These are phyloP conservation scores for Cicer arietinum DNA, from an alignment of 306 rosid genomes.

Conservation along the genomic window DNA sequence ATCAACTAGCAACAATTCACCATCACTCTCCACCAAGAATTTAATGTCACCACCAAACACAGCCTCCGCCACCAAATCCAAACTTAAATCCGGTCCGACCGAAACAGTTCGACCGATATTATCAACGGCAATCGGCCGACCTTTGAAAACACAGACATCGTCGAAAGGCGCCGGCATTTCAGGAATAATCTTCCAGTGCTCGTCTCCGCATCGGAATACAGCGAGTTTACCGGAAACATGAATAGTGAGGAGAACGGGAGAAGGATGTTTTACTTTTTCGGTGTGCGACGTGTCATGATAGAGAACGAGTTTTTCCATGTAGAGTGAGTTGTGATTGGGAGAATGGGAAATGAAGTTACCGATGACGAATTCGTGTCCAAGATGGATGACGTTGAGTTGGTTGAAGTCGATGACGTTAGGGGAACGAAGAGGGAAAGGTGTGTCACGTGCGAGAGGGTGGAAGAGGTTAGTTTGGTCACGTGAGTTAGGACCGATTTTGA, in stretches of 20 bases:
- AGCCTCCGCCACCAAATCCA: conserved; percentile 57
- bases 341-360: conserved; percentile 6
- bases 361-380: conserved; percentile 43
- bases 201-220: conserved; percentile 59
- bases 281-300: not conserved
- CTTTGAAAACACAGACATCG: conserved; percentile 63
- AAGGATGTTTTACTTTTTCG: not conserved
- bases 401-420: conserved; percentile 53
- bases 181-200: conserved; percentile 63
- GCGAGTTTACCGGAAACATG: conserved; percentile 83
- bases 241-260: conserved; percentile 65
- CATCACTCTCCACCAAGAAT: conserved; percentile 66
- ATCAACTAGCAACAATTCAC: conserved; percentile 73
- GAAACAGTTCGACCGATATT: conserved; percentile 61
- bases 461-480: not conserved
- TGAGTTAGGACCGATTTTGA: conserved; percentile 33
- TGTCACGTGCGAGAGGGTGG: conserved; percentile 32
- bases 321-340: conserved; percentile 42
- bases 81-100: conserved; percentile 47
- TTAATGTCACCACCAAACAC: conserved; percentile 95
- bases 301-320: conserved; percentile 70
- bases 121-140: conserved; percentile 69
- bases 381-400: conserved; percentile 45
- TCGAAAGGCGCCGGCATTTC: conserved; percentile 76
- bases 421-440: conserved; percentile 39